Evolutionary conservation across 441 rosid genomes (phyloP).

Genomic region (Geranium incanum): DNA sequence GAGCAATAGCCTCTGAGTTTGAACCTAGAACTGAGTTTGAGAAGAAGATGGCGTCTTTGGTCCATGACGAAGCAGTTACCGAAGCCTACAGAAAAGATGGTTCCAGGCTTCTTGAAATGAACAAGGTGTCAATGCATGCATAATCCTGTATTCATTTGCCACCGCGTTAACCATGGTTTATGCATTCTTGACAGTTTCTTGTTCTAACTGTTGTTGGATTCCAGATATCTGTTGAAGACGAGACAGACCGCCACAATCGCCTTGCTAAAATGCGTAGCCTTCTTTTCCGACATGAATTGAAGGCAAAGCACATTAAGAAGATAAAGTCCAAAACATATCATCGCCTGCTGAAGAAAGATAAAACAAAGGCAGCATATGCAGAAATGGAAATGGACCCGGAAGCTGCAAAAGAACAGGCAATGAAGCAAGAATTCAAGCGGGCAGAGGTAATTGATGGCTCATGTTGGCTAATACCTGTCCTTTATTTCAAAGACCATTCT

Average conservation of each 20-base stretch:
- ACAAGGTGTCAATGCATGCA: constrained; percentile 42
- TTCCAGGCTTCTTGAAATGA: constrained; percentile 72
- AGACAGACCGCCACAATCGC: constrained; percentile 43
- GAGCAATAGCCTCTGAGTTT: constrained; percentile 88
- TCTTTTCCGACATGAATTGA: constrained; percentile 79
- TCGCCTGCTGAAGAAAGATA: constrained; percentile 65
- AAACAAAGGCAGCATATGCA: constrained; percentile 33
- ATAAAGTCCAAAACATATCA: constrained; percentile 92
- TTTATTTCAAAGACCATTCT: constrained; percentile 7
- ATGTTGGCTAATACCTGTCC: neutral
- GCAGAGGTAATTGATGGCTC: constrained; percentile 55
- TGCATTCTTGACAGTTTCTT: constrained; percentile 10
- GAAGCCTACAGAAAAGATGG: constrained; percentile 85
- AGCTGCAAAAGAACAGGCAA: constrained; percentile 70
- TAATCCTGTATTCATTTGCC: constrained; percentile 3
- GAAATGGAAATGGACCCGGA: constrained; percentile 68
- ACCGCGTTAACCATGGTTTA: neutral
- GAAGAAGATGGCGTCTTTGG: constrained; percentile 75
- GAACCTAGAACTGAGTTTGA: constrained; percentile 91
- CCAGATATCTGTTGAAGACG: constrained; percentile 77
- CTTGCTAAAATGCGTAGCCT: constrained; percentile 79
- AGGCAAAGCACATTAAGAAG: constrained; percentile 72
- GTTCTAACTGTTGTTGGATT: constrained; percentile 22
- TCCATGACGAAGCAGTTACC: constrained; percentile 44
- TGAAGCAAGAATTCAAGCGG: constrained; percentile 63